Base-by-base conservation (phyloP, 2,329 filamentous ascomycete genomes). In the Ascochyta rabiei region DNA sequence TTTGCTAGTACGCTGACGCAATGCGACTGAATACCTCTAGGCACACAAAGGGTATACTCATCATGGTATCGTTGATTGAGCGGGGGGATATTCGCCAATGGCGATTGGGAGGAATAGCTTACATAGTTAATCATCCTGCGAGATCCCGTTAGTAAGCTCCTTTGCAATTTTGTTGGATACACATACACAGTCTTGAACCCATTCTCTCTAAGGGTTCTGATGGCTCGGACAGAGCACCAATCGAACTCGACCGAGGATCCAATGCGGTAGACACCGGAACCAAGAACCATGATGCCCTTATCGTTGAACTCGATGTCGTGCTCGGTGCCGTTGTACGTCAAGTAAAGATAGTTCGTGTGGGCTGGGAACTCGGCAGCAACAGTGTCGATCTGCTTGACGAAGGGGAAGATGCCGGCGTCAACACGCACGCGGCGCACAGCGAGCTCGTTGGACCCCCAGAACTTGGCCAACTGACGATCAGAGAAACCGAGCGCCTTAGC, bases 201-300 rank as follows among this genome's bases (percentile, higher is more conserved):
- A 56, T 88, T 85, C 62, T 90, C 86, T 45, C 95, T 86, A 7
- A 99, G 84, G 1, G 95, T 98, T 60, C 93, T 88, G 59, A 98
- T 96, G 6, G 95, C 91, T 56, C 93, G 84, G 24, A 99, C 95
- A 4, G 95, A 96, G 76, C 95, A 98, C 95, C 95, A 99, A 77
- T 99, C 95, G 75, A 99, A 99, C 74, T 99, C 95, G 55, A 99
- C 95, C 0, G 93, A 97, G 0, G 93, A 97, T 63, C 95, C 95
- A 62, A 99, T 99, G 57, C 95, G 87, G 81, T 98, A 98, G 9
- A 97, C 93, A 76, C 93, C 93, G 28, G 93, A 97, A 13, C 93
- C 93, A 26, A 98, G 82, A 8, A 99, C 93, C 92, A 98, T 97
- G 57, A 97, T 85, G 70, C 95, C 95, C 59, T 93, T 87, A 71